Percentiles rank a stretch among this genome's conserved stretches.
Evolutionary conservation across 495 filamentous ascomycete genomes (phyloP).

Genomic region (Margaritispora aquatica): DNA sequence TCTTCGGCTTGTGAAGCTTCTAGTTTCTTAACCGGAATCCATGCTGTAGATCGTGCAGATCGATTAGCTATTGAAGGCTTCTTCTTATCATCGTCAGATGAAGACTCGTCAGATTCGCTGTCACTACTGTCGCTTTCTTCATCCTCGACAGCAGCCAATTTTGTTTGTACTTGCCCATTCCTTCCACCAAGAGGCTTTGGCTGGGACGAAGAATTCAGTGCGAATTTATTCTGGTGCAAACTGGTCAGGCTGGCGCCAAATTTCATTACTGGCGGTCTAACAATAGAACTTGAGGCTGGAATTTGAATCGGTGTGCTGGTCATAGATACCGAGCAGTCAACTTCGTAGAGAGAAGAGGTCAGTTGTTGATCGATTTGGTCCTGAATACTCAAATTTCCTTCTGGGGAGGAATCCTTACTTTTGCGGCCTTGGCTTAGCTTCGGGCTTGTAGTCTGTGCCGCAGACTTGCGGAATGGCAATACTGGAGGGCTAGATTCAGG

Average conservation of each 20-base stretch:
- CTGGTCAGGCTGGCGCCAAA: conserved; percentile 11
- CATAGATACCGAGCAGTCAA: neutral
- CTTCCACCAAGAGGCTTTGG: neutral
- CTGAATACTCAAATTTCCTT: conserved; percentile 9
- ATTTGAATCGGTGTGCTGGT: neutral
- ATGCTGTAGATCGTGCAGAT: neutral
- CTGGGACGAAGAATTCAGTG: neutral
- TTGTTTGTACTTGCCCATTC: neutral
- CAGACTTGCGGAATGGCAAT: neutral
- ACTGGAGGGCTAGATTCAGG: conserved; percentile 7
- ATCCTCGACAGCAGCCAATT: neutral
- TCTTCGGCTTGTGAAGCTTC: neutral
- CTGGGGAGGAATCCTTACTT: conserved; percentile 3
- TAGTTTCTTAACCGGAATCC: neutral
- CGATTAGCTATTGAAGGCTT: neutral
- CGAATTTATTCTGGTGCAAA: neutral
- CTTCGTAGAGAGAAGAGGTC: conserved; percentile 21
- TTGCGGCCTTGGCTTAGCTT: conserved; percentile 1
- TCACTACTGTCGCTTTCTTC: conserved; percentile 2
- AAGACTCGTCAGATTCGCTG: neutral
- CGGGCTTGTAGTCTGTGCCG: neutral
- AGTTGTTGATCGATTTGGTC: conserved; percentile 23
- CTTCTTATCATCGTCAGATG: neutral
- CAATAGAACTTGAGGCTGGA: conserved; percentile 6
- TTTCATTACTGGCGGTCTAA: conserved; percentile 2